phyloP scores from a whole-genome alignment of 208 protist species.

The Leishmania gerbilli region DNA sequence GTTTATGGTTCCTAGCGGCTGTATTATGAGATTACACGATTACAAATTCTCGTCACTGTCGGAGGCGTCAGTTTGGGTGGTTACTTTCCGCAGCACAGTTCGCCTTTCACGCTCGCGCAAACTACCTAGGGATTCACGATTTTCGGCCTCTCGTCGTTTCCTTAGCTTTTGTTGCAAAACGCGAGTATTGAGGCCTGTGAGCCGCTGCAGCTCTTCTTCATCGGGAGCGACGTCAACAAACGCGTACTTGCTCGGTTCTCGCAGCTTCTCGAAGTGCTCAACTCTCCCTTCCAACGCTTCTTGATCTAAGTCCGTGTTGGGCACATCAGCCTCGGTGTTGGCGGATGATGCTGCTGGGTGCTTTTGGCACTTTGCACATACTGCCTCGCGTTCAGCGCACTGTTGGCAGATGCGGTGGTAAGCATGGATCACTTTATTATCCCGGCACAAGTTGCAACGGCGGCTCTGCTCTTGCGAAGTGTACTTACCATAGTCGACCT shows the following conservation, averaged over 20 bases:
- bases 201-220: conserved; percentile 48
- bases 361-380: conserved; percentile 91
- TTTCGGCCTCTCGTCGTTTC: conserved; percentile 20
- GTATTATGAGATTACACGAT: background rate
- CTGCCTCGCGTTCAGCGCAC: conserved; percentile 39
- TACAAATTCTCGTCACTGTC: conserved; percentile 30
- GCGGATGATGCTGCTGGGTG: conserved; percentile 21
- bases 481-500: conserved; percentile 90
- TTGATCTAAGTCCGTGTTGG: conserved; percentile 18
- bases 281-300: background rate
- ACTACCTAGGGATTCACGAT: conserved; percentile 39
- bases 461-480: conserved; percentile 44
- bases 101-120: conserved; percentile 64
- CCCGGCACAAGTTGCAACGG: conserved; percentile 74
- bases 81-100: conserved; percentile 43
- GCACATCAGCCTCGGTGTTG: background rate
- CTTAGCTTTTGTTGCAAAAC: conserved; percentile 43
- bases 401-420: conserved; percentile 87
- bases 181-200: conserved; percentile 62
- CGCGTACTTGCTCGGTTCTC: conserved; percentile 44
- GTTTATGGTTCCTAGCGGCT: background rate
- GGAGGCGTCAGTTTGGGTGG: conserved; percentile 5
- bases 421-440: conserved; percentile 56
- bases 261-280: conserved; percentile 5
- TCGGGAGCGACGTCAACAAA: conserved; percentile 54